Conservation (phyloP, 1,284 basidiomycete species). For the Puccinia novopanici region DNA sequence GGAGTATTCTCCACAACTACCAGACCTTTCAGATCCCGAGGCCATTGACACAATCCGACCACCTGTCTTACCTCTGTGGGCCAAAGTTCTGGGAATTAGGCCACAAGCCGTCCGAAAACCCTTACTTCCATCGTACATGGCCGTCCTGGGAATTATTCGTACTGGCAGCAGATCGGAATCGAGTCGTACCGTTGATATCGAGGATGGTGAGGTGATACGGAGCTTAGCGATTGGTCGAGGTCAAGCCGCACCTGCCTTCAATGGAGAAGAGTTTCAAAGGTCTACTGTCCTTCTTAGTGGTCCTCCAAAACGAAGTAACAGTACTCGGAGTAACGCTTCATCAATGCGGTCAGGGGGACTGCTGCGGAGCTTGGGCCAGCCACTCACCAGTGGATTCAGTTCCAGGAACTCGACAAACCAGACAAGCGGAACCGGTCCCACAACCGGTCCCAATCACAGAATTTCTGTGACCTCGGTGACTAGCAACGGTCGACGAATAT, state of each 20-base stretch:
- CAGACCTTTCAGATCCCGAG: conserved; percentile 41
- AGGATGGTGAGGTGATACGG: conserved; percentile 48
- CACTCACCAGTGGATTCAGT: conserved; percentile 13
- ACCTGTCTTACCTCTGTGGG: conserved; percentile 45
- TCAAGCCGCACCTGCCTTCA: conserved; percentile 49
- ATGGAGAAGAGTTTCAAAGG: conserved; percentile 49
- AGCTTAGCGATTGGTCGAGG: conserved; percentile 49
- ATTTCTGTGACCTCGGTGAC: not conserved
- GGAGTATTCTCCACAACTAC: conserved; percentile 23
- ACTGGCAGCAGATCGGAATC: not conserved
- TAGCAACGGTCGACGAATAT: not conserved
- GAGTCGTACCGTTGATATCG: conserved; percentile 32
- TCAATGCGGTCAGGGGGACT: conserved; percentile 3
- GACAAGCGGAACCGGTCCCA: not conserved
- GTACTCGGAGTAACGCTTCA: conserved; percentile 3
- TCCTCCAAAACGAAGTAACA: conserved; percentile 25
- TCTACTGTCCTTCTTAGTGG: conserved; percentile 43
- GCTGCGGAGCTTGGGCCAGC: not conserved
- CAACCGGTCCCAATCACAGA: not conserved
- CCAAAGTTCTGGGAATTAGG: conserved; percentile 33
- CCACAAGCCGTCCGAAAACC: conserved; percentile 36
- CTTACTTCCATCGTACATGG: conserved; percentile 43
- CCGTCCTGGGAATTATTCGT: conserved; percentile 36
- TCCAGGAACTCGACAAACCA: not conserved
- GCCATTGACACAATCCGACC: not conserved